Evolutionary conservation across 257 asterid species (phyloP), one percentile per base, ranked within the genome.

Genomic region (Anisodus tanguticus): DNA sequence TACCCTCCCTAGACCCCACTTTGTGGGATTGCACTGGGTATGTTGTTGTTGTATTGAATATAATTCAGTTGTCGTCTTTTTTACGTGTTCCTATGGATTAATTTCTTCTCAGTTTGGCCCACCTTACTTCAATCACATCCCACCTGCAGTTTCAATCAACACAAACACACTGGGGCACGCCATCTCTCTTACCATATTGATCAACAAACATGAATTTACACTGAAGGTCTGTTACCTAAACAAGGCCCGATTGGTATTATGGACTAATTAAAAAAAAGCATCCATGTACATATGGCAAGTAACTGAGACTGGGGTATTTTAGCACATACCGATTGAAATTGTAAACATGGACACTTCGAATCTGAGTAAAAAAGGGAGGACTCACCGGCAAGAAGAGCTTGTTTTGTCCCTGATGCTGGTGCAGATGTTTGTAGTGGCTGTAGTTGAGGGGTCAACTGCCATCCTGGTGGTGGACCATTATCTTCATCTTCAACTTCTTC

Each of bases 391-490:
- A 94, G 84, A 81, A 94, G 84, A 26, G 85, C 67, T 82, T 89
- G 82, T 64, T 89, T 84, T 37, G 85, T 79, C 79, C 66, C 87
- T 86, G 85, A 74, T 22, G 90, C 88, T 59, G 92, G 90, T 68
- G 85, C 82, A 55, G 83, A 41, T 68, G 88, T 90, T 63, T 86
- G 90, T 35, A 84, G 83, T 87, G 74, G 82, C 84, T 86, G 89
- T 83, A 79, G 80, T 31, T 88, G 88, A 81, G 91, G 69, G 62
- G 83, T 88, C 2, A 86, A 86, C 85, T 87, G 91, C 97, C 93
- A 93, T 41, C 97, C 95, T 64, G 97, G 97, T 69, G 97, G 97
- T 47, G 97, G 95, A 53, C 94, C 97, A 16, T 90, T 94, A 82
- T 89, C 90, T 49, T 88, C 90, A 10, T 81, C 87, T 63, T 81